A percentile compares a stretch with the other conserved stretches of the same genome.
phyloP scores from a whole-genome alignment of 192 early-diverging fungal species.

The Linnemannia elongata region DNA sequence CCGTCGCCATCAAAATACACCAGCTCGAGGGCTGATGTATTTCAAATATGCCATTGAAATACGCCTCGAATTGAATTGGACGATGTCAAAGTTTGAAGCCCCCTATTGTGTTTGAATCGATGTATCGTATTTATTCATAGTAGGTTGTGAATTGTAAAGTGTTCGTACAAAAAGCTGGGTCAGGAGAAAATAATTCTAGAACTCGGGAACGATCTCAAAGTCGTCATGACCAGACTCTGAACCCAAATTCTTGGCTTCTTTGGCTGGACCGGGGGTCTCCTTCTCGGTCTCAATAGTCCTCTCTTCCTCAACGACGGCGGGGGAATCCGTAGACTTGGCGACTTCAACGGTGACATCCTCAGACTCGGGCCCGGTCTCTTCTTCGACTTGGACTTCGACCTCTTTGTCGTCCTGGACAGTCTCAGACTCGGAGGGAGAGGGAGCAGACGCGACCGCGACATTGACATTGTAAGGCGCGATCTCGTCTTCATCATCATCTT shows the following conservation, averaged over 20 bases:
- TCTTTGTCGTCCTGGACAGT: constrained; percentile 21
- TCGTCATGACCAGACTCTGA: constrained; percentile 18
- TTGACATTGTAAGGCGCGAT: constrained; percentile 11
- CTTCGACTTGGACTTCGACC: background rate
- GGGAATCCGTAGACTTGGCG: background rate
- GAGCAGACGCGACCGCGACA: background rate
- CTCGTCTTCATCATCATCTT: constrained; percentile 10
- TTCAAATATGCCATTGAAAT: too few species aligned
- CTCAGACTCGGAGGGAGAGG: constrained; percentile 9
- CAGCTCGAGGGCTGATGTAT: too few species aligned
- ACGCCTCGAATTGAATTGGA: too few species aligned
- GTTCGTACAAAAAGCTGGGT: background rate
- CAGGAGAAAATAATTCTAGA: background rate
- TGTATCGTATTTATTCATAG: too few species aligned
- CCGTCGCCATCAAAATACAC: too few species aligned
- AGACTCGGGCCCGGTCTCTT: background rate
- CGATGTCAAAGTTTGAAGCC: too few species aligned
- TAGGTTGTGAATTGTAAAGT: background rate
- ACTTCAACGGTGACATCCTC: background rate
- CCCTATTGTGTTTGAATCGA: too few species aligned
- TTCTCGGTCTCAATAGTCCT: background rate
- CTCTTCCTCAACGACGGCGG: background rate
- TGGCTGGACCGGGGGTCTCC: background rate
- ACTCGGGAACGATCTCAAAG: constrained; percentile 26
- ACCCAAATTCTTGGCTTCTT: too few species aligned